Percentiles rank a stretch among this genome's conserved stretches.
phyloP scores from a whole-genome alignment of 2,329 filamentous ascomycete species.

The Lasiodiplodia theobromae region DNA sequence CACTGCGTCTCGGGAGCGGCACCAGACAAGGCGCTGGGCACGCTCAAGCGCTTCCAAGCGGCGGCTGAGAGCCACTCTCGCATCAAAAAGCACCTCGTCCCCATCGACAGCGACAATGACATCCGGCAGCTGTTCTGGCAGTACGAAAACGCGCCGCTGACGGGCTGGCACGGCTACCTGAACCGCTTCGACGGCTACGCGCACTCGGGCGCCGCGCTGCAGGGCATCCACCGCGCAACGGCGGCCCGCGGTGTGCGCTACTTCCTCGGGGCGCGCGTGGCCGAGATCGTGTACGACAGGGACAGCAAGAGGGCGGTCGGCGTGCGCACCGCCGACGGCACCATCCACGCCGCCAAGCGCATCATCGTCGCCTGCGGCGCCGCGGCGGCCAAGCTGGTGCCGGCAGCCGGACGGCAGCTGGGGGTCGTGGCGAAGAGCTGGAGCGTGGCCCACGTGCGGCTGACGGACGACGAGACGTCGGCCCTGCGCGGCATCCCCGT shows the following conservation, averaged over 20 bases:
- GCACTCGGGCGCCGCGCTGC: slow-evolving; percentile 61
- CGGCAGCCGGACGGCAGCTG: slow-evolving; percentile 56
- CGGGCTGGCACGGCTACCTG: slow-evolving; percentile 65
- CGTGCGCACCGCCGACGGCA: slow-evolving; percentile 49
- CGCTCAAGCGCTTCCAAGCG: slow-evolving; percentile 51
- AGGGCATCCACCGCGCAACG: slow-evolving; percentile 53
- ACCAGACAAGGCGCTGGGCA: slow-evolving; percentile 57
- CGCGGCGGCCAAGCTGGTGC: slow-evolving; percentile 55
- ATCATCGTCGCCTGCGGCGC: slow-evolving; percentile 64
- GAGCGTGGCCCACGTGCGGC: slow-evolving; percentile 66
- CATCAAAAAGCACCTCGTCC: slow-evolving; percentile 51
- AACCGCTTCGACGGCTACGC: slow-evolving; percentile 66
- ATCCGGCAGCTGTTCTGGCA: slow-evolving; percentile 57
- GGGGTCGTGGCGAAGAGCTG: slow-evolving; percentile 62
- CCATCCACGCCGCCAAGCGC: slow-evolving; percentile 47
- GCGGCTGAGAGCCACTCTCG: slow-evolving; percentile 51
- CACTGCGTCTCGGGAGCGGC: slow-evolving; percentile 59
- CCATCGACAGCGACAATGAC: slow-evolving; percentile 43
- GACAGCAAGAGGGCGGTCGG: slow-evolving; percentile 41
- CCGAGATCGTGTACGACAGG: slow-evolving; percentile 51
- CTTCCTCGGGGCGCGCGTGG: slow-evolving; percentile 48
- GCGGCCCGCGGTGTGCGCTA: slow-evolving; percentile 54
- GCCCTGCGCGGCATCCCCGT: slow-evolving; percentile 65
- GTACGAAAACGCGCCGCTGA: slow-evolving; percentile 51
- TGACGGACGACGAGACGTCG: slow-evolving; percentile 62